Base-by-base conservation (phyloP, 495 filamentous ascomycete genomes). In the Aspergillus ellipticus region DNA sequence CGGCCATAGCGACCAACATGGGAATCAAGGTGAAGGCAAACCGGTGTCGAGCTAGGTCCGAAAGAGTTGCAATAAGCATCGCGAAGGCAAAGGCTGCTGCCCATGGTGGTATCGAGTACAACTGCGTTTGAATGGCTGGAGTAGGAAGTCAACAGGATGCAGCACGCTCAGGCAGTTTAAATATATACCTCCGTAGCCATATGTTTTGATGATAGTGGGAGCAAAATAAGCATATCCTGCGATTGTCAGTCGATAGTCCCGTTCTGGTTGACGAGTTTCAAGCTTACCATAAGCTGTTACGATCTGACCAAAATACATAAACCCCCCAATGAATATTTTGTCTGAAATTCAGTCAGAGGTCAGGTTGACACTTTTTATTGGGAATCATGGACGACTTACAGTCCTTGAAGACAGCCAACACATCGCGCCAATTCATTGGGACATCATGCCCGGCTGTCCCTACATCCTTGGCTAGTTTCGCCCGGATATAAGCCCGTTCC, bases 61-160 rank as follows among this genome's bases (percentile, higher is more conserved):
- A 90, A 35, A 80, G 62, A 48, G 67, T 76, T 0, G 90, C 90
- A 24, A 90, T 72, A n/a, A 87, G 33, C 77, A 96, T 85, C 11
- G 89, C 85, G 51, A 95, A 88, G 6, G 57, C 80, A 53, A 89
- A 95, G 0, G 90, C 84, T 7, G 72, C 82, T n/a, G 85, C 90
- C 85, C 89, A 96, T 0, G 90, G 89, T 7, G 92, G 88, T n/a
- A 96, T 89, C 42, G 84, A 85, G 61, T 84, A 85, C 24, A 96
- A 75, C 59, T 96, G 91, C 1, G 92, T 92, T 55, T 82, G 74
- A 64, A 93, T 89, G 15, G 83, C 65, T 68, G 58, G n/a, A 26
- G 50, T 31, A 41, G 17, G 26, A 45, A 20, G 57, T 72, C 24
- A 74, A 70, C 16, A 60, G 54, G 10, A 58, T 53, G 20, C 35